Evolutionary conservation across 257 asterid species (phyloP).

Genomic region (Anisodus tanguticus): DNA sequence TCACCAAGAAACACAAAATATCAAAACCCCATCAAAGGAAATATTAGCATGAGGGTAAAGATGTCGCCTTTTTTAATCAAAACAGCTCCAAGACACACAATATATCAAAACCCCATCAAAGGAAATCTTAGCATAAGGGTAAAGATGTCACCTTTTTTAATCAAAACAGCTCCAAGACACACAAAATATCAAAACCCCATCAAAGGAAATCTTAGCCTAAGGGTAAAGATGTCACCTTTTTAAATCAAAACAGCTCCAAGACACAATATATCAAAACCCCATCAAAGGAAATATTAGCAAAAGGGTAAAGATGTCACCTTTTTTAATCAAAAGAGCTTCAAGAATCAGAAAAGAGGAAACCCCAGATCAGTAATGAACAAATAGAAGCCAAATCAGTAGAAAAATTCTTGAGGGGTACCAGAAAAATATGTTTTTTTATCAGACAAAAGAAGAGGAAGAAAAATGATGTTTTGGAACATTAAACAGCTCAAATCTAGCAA

Average conservation of each 20-base stretch:
- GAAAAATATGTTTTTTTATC: background rate
- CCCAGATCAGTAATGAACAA: constrained; percentile 36
- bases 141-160: too few relatives aligned
- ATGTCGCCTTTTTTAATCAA: constrained; percentile 50
- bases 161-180: constrained; percentile 24
- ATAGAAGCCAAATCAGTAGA: background rate
- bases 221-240: constrained; percentile 49
- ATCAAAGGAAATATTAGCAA: constrained; percentile 34
- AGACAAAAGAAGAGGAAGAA: constrained; percentile 4
- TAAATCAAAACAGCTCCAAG: constrained; percentile 40
- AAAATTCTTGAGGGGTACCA: background rate
- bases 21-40: constrained; percentile 42
- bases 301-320: constrained; percentile 49
- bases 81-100: background rate
- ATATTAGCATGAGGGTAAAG: constrained; percentile 32
- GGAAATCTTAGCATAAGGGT: background rate
- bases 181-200: constrained; percentile 37
- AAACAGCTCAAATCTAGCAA: constrained; percentile 48
- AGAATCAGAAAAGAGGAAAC: constrained; percentile 32
- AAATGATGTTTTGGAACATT: background rate
- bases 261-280: constrained; percentile 36
- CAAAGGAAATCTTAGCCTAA: constrained; percentile 29
- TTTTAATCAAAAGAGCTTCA: constrained; percentile 40
- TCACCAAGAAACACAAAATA: background rate
- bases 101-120: background rate